These are phyloP conservation scores for Puccinia horiana DNA, from an alignment of 1,284 basidiomycete species.

Conservation along the genomic window DNA sequence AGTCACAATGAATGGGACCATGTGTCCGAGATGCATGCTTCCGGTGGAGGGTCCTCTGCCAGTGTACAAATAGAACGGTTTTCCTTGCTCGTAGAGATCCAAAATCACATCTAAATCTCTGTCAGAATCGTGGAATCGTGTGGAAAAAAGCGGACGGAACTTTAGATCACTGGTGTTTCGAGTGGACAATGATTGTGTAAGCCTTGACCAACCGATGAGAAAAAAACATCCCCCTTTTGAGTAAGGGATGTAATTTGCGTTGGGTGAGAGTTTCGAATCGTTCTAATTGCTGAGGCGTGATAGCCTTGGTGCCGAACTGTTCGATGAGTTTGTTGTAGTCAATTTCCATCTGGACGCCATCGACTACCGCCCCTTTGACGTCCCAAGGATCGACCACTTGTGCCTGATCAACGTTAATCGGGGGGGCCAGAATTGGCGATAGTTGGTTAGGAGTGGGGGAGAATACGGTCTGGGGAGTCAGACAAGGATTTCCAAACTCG, in stretches of 20 bases:
- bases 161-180: background rate
- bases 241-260: slow-evolving; percentile 81
- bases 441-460: slow-evolving; percentile 22
- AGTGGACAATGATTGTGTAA: background rate
- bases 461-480: slow-evolving; percentile 23
- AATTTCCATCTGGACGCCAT: slow-evolving; percentile 76
- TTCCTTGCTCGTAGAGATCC: slow-evolving; percentile 91
- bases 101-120: slow-evolving; percentile 93
- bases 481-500: slow-evolving; percentile 37
- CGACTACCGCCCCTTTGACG: slow-evolving; percentile 88
- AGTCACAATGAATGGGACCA: slow-evolving; percentile 96
- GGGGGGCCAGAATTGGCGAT: slow-evolving; percentile 20
- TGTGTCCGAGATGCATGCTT: slow-evolving; percentile 96
- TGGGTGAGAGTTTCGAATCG: slow-evolving; percentile 92
- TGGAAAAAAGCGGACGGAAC: background rate
- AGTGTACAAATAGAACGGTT: slow-evolving; percentile 98
- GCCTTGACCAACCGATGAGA: slow-evolving; percentile 76
- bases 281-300: slow-evolving; percentile 76
- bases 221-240: slow-evolving; percentile 94
- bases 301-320: slow-evolving; percentile 86
- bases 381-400: slow-evolving; percentile 98
- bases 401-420: slow-evolving; percentile 15
- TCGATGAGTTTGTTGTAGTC: slow-evolving; percentile 95
- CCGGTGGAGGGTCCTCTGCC: slow-evolving; percentile 94
- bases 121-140: slow-evolving; percentile 7